Conservation (phyloP, 352 stramenopile species). For the Phytophthora crassamura region DNA sequence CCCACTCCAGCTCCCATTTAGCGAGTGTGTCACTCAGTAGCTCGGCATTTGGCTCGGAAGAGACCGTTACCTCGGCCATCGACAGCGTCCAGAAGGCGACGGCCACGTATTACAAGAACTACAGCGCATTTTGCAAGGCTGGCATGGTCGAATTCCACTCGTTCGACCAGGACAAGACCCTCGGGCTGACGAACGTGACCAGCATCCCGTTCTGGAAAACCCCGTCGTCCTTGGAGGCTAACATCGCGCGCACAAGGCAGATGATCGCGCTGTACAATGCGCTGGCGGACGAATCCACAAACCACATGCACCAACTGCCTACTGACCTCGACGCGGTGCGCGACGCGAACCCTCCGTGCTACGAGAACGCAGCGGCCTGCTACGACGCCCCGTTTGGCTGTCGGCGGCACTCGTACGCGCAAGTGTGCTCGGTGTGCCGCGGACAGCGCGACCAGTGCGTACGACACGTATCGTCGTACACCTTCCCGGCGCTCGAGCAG, state of each 20-base stretch:
- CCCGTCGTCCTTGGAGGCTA: conserved; percentile 54
- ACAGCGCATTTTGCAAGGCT: conserved; percentile 56
- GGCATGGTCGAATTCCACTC: conserved; percentile 63
- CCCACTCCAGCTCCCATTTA: conserved; percentile 14
- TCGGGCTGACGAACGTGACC: conserved; percentile 54
- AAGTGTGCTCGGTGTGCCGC: conserved; percentile 67
- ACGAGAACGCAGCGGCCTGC: conserved; percentile 62
- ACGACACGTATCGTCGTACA: conserved; percentile 40
- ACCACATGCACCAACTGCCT: conserved; percentile 57
- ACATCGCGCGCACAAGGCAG: conserved; percentile 51
- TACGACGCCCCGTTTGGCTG: conserved; percentile 63
- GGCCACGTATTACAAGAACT: conserved; percentile 46
- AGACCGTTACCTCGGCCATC: conserved; percentile 9
- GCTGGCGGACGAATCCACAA: conserved; percentile 19
- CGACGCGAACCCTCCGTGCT: conserved; percentile 63
- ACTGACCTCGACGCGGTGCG: conserved; percentile 47
- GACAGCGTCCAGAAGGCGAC: conserved; percentile 22
- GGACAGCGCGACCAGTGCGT: conserved; percentile 47
- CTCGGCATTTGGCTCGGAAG: conserved; percentile 37
- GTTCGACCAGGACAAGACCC: conserved; percentile 54
- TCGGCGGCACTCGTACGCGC: conserved; percentile 60
- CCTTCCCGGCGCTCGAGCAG: conserved; percentile 50
- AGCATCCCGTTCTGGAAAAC: conserved; percentile 69
- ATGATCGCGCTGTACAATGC: conserved; percentile 71
- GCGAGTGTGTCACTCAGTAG: conserved; percentile 35